These are phyloP conservation scores for Leishmania arabica DNA, from an alignment of 208 protist genomes.

Conservation along the genomic window DNA sequence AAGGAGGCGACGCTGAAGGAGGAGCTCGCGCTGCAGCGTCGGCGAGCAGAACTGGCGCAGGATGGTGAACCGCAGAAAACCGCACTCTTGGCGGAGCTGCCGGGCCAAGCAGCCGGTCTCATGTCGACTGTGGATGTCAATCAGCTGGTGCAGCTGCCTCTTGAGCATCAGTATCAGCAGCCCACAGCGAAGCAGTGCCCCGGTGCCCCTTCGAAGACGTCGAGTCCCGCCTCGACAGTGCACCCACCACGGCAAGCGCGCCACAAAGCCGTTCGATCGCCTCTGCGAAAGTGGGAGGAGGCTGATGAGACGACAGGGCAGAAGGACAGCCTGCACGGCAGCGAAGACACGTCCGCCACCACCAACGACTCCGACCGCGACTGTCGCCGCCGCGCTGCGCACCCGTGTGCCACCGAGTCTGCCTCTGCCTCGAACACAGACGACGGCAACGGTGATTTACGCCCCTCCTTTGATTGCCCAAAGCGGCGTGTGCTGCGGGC, in stretches of 20 bases:
- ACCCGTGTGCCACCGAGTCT: background rate
- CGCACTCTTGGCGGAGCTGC: background rate
- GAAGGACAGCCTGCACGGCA: background rate
- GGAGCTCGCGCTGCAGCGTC: constrained; percentile 29
- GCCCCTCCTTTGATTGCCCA: background rate
- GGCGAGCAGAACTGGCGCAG: background rate
- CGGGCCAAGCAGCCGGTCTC: background rate
- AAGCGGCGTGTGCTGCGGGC: constrained; percentile 3
- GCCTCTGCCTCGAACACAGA: background rate
- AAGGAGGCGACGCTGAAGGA: constrained; percentile 28
- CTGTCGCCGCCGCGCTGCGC: background rate
- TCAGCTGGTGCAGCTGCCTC: constrained; percentile 5
- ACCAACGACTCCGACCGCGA: background rate
- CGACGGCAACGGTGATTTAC: constrained; percentile 8
- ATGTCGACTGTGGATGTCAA: background rate
- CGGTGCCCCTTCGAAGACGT: background rate
- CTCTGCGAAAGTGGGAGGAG: background rate
- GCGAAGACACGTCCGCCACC: background rate
- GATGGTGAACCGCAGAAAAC: background rate
- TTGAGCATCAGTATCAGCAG: background rate
- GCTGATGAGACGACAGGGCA: background rate
- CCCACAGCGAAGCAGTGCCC: too few species aligned
- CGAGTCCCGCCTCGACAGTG: background rate
- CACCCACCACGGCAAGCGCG: background rate
- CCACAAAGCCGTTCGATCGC: background rate